Conservation (phyloP, 768 basidiomycete species). For the Auriculariales sp. region DNA sequence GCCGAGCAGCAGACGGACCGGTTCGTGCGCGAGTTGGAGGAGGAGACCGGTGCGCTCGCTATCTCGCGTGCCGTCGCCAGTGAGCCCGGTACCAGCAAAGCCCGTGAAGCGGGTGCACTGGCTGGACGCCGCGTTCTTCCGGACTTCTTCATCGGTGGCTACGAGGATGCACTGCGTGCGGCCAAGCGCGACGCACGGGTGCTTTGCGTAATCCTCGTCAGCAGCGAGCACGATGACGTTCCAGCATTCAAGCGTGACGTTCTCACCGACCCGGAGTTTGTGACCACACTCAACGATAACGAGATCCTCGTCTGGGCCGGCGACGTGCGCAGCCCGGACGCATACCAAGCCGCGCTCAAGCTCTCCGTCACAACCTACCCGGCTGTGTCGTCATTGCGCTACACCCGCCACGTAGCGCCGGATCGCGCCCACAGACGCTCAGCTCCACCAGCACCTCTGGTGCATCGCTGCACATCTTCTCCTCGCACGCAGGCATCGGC, state of each 20-base stretch:
- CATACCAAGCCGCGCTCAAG: constrained; percentile 65
- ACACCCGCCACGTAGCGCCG: constrained; percentile 39
- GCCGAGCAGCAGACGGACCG: too few species aligned
- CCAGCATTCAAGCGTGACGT: constrained; percentile 78
- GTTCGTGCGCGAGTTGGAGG: constrained; percentile 71
- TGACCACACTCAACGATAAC: constrained; percentile 55
- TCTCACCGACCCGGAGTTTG: constrained; percentile 57
- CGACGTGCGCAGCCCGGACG: constrained; percentile 69
- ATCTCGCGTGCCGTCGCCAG: constrained; percentile 28
- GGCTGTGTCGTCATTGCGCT: constrained; percentile 83
- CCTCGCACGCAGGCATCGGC: constrained; percentile 64
- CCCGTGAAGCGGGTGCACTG: constrained; percentile 16
- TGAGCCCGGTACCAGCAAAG: constrained; percentile 11
- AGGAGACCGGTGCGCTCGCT: constrained; percentile 66
- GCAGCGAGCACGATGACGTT: constrained; percentile 83
- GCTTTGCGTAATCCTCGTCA: constrained; percentile 70
- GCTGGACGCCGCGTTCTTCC: constrained; percentile 38
- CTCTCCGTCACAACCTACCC: constrained; percentile 85
- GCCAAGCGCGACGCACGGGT: constrained; percentile 63
- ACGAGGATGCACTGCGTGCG: constrained; percentile 60
- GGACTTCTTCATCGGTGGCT: constrained; percentile 66
- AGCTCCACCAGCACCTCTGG: constrained; percentile 21
- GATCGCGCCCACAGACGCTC: constrained; percentile 22
- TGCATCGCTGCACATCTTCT: constrained; percentile 61
- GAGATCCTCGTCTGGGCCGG: constrained; percentile 83